phyloP scores from a whole-genome alignment of 805 yeast genomes.

The Candida yuanshanica region DNA sequence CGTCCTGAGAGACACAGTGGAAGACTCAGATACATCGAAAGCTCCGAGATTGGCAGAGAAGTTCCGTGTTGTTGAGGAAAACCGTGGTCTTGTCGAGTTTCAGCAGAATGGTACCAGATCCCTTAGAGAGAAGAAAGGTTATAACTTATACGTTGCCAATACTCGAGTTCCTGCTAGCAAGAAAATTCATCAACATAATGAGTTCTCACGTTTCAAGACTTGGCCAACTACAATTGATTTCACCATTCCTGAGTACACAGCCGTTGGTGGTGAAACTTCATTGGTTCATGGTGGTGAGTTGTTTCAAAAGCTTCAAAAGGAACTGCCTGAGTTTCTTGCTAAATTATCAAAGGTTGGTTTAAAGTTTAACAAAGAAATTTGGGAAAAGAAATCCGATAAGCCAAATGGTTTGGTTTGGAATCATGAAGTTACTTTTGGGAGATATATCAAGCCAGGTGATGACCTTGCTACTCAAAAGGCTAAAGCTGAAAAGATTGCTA shows the following conservation, averaged over 20 bases:
- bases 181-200: slow-evolving; percentile 28
- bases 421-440: slow-evolving; percentile 28
- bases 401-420: slow-evolving; percentile 23
- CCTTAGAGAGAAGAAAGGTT: slow-evolving; percentile 21
- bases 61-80: slow-evolving; percentile 19
- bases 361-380: slow-evolving; percentile 22
- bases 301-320: slow-evolving; percentile 15
- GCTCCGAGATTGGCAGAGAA: slow-evolving; percentile 11
- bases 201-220: slow-evolving; percentile 26
- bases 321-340: slow-evolving; percentile 20
- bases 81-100: slow-evolving; percentile 22
- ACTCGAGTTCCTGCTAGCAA: slow-evolving; percentile 23
- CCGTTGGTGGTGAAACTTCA: slow-evolving; percentile 32
- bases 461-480: slow-evolving; percentile 21
- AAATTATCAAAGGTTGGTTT: slow-evolving; percentile 23
- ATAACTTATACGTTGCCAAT: slow-evolving; percentile 26
- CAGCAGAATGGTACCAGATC: slow-evolving; percentile 28
- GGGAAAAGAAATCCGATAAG: slow-evolving; percentile 17
- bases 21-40: slow-evolving; percentile 17
- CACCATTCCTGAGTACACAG: slow-evolving; percentile 18
- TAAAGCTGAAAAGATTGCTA: slow-evolving; percentile 23
- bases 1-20: slow-evolving; percentile 22
- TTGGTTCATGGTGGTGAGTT: slow-evolving; percentile 29
- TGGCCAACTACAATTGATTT: slow-evolving; percentile 26
- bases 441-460: slow-evolving; percentile 21